Evolutionary conservation across 2,329 filamentous ascomycete species (phyloP).

Genomic region (Botryotinia calthae): DNA sequence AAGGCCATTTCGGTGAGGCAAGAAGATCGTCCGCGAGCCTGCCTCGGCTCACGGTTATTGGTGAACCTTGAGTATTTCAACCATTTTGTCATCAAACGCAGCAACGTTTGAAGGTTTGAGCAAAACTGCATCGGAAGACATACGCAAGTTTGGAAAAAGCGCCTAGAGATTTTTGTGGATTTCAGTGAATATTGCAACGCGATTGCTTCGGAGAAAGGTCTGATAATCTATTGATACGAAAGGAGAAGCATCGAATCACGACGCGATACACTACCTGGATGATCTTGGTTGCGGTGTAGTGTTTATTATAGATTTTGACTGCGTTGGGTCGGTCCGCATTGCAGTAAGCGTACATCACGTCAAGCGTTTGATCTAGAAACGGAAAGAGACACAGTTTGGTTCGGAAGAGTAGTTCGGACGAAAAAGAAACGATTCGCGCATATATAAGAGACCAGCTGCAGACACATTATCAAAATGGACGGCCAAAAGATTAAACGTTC

Average conservation of each 20-base stretch:
- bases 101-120: neutral
- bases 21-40: neutral
- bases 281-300: neutral
- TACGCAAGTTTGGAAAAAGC: constrained; percentile 5
- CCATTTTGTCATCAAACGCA: neutral
- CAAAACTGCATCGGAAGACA: constrained; percentile 7
- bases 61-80: neutral
- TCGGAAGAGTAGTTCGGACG: neutral
- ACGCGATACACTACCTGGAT: neutral
- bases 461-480: constrained; percentile 1
- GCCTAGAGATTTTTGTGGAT: constrained; percentile 18
- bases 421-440: constrained; percentile 17
- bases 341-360: constrained; percentile 5
- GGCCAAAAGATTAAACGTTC: constrained; percentile 23
- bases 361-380: neutral
- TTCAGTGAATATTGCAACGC: constrained; percentile 1
- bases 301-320: neutral
- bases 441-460: constrained; percentile 7
- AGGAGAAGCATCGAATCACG: constrained; percentile 1
- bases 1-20: constrained; percentile 7
- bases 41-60: constrained; percentile 12
- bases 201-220: constrained; percentile 3
- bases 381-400: neutral
- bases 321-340: neutral
- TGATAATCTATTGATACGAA: neutral